A percentile compares a stretch with the other conserved stretches of the same genome.
phyloP scores from a whole-genome alignment of 176 grass and related monocot species.

The Raddia guianensis region DNA sequence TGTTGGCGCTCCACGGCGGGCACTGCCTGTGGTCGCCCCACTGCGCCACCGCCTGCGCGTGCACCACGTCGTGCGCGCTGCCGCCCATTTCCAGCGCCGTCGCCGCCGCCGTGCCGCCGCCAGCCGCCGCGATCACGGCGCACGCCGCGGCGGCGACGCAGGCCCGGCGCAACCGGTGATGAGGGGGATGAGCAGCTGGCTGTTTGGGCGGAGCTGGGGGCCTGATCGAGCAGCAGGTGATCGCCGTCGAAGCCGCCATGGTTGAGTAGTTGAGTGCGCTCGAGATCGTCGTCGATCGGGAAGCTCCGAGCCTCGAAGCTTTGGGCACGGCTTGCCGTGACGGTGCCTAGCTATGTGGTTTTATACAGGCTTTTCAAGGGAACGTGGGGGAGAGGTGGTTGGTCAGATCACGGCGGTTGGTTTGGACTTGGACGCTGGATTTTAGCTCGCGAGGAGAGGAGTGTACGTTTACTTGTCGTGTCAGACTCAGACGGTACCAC shows the following conservation, averaged over 20 bases:
- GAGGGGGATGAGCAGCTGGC: neutral
- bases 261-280: neutral
- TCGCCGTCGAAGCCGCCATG: conserved; percentile 47
- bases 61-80: conserved; percentile 3
- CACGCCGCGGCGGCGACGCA: conserved; percentile 58
- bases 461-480: conserved; percentile 61
- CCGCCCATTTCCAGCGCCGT: neutral
- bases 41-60: conserved; percentile 38
- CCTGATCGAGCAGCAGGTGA: conserved; percentile 59
- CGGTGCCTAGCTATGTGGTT: neutral
- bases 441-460: neutral
- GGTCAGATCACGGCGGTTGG: conserved; percentile 53
- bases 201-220: conserved; percentile 23
- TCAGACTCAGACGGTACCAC: conserved; percentile 50
- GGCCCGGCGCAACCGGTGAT: conserved; percentile 42
- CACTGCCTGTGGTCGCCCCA: conserved; percentile 89
- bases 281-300: too few relatives aligned
- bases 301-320: too few relatives aligned
- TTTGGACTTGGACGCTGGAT: conserved; percentile 59
- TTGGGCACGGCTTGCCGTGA: neutral
- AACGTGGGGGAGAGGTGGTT: neutral
- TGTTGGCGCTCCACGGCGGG: conserved; percentile 78
- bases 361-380: neutral
- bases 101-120: neutral
- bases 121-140: conserved; percentile 50